phyloP scores from a whole-genome alignment of 352 stramenopile species.

The Hyaloperonospora arabidopsidis region DNA sequence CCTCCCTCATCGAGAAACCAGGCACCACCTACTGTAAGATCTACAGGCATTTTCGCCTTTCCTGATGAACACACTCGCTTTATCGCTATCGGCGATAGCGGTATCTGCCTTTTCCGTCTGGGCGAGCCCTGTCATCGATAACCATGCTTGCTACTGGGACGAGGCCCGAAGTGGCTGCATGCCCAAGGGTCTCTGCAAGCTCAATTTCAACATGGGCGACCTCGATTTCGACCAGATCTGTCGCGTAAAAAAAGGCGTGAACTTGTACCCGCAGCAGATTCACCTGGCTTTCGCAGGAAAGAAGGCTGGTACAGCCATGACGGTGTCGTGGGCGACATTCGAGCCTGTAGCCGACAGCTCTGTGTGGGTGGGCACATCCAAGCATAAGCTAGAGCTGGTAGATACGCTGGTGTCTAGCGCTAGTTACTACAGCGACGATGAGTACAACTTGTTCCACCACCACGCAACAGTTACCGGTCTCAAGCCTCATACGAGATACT shows the following conservation, averaged over 20 bases:
- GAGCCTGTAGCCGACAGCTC: constrained; percentile 31
- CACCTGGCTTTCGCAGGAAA: constrained; percentile 46
- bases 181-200: no score
- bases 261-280: constrained; percentile 36
- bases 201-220: no score
- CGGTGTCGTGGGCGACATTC: constrained; percentile 55
- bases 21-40: no score
- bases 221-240: background rate
- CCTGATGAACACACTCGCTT: no score
- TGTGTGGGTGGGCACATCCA: constrained; percentile 39
- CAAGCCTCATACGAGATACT: constrained; percentile 34
- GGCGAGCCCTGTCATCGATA: no score
- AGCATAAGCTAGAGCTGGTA: constrained; percentile 16
- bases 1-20: no score
- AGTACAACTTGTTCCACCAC: constrained; percentile 43
- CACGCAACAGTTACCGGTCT: constrained; percentile 30
- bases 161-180: no score
- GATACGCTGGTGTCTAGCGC: constrained; percentile 18
- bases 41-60: no score
- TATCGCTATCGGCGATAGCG: no score
- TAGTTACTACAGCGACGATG: constrained; percentile 46
- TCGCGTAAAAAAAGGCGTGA: background rate
- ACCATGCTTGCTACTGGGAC: no score
- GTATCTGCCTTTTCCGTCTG: no score
- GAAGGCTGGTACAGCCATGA: constrained; percentile 42